Base-by-base conservation (phyloP, 805 yeast genomes). In the Gaillardinia entomophila region DNA sequence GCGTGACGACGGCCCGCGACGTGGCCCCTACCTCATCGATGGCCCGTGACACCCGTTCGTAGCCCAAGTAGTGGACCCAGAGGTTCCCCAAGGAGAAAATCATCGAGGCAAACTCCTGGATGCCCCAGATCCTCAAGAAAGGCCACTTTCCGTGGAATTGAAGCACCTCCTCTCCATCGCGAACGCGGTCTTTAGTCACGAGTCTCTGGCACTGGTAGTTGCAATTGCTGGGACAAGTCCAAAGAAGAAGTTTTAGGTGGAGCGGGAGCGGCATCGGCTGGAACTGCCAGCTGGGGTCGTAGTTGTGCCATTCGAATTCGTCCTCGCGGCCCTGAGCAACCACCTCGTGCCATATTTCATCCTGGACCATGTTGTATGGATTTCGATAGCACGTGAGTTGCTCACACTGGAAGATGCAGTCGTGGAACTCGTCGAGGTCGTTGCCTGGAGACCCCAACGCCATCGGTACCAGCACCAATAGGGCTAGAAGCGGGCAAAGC, bases 91-190 rank as follows among this genome's bases (percentile, higher is more conserved):
- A n/a, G n/a, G 95, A 83, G 55, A 92, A 90, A 2, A 87, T 14
- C 1, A 83, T 78, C 11, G 94, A 81, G 16, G 80, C 84, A 0
- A 87, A 61, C 53, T 92, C 98, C 55, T 92, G 98, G 10, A 82
- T 63, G 0, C 95, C 95, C n/a, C 71, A 57, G 0, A 83, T 50
- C 31, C 98, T 68, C 12, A 66, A 40, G 49, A 92, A 92, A 2
- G 97, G 97, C 98, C 98, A 92, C 61, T 92, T 92, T 0, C 98
- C 98, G 56, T 92, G 96, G 60, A 86, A 92, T 55, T 92, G 98
- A 26, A 71, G 70, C 0, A 86, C 62, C 35, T 77, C 79, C 37
- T 71, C 67, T n/a, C 69, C 66, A 2, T 57, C 42, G 0, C 36
- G 42, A 12, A 61, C 57, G 15, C 95, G 65, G 24, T 72, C 62